Evolutionary conservation across 257 asterid genomes (phyloP).

Genomic region (Forsythia viridissima): DNA sequence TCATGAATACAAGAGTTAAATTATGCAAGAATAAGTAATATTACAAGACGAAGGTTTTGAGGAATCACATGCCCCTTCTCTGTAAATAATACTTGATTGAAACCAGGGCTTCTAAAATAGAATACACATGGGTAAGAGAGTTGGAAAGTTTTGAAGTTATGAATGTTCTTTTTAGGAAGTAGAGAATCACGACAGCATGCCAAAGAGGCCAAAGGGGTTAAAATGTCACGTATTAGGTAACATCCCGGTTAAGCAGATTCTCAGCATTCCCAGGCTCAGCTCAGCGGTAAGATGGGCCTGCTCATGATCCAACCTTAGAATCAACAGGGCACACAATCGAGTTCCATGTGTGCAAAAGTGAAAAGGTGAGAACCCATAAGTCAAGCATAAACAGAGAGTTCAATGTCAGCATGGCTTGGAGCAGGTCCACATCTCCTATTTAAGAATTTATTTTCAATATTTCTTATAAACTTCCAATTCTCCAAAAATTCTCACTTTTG

Average conservation of each 20-base stretch:
- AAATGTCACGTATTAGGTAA: not conserved
- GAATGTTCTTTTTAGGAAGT: not conserved
- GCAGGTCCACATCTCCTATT: not conserved
- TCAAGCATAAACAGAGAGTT: not conserved
- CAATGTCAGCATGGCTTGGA: not conserved
- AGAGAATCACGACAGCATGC: not conserved
- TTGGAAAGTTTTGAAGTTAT: not conserved
- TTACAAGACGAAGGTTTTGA: not conserved
- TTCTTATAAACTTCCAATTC: not conserved
- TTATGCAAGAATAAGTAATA: not conserved
- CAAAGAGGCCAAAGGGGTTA: slow-evolving; percentile 3
- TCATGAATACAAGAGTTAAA: not conserved
- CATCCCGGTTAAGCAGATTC: not conserved
- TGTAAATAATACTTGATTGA: not conserved
- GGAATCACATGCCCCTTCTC: not conserved
- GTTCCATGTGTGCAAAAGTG: not conserved
- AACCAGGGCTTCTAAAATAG: not conserved
- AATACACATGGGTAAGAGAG: not conserved
- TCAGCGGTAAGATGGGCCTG: not conserved
- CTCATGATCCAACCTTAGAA: not conserved
- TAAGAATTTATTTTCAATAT: not conserved
- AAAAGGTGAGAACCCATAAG: not conserved
- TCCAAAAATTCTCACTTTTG: not conserved
- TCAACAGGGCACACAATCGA: not conserved
- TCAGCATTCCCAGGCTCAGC: not conserved